phyloP scores from a whole-genome alignment of 345 rosid genomes.

The Eucalyptus sp. region DNA sequence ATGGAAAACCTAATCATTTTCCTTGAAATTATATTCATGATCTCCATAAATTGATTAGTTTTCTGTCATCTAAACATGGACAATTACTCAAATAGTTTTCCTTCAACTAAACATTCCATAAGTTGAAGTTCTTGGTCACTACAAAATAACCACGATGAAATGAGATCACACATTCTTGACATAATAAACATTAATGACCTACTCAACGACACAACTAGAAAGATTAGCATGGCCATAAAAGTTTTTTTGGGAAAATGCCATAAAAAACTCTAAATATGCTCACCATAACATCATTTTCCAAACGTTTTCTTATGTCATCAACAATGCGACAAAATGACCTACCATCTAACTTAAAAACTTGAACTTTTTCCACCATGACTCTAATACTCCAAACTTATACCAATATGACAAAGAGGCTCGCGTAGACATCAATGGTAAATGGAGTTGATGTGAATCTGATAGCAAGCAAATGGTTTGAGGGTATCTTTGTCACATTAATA shows the following conservation, averaged over 20 bases:
- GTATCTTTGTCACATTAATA: neutral
- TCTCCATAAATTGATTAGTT: neutral
- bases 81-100: neutral
- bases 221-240: neutral
- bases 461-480: accelerated
- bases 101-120: neutral
- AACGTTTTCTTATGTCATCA: neutral
- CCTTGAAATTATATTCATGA: neutral
- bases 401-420: neutral
- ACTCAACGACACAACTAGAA: neutral
- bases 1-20: neutral
- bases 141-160: neutral
- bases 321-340: neutral
- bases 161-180: neutral
- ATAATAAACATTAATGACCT: neutral
- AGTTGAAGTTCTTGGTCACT: neutral
- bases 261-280: neutral
- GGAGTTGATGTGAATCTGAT: neutral
- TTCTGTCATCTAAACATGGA: neutral
- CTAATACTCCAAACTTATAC: neutral
- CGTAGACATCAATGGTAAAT: accelerated
- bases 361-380: neutral
- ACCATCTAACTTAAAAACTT: neutral
- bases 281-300: neutral
- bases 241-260: too few relatives aligned